Conservation (phyloP, 306 rosid species). For the Trichosanthes truncata region DNA sequence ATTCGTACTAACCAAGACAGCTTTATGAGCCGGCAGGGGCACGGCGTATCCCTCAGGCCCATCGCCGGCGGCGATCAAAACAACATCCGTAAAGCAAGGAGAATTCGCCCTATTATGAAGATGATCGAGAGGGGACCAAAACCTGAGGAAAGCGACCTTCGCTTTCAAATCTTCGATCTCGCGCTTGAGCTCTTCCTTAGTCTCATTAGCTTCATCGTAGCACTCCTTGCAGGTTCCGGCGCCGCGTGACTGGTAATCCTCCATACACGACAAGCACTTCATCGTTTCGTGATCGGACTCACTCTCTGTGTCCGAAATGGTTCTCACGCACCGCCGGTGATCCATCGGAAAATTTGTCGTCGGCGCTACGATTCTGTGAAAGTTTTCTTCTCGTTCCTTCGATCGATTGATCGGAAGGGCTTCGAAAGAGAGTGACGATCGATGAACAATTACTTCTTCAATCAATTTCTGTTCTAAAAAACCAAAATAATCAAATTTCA, state of each 20-base stretch:
- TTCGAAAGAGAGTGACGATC: neutral
- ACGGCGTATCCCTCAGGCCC: slow-evolving; percentile 9
- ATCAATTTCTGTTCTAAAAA: neutral
- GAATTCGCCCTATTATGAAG: slow-evolving; percentile 12
- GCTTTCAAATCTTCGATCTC: slow-evolving; percentile 70
- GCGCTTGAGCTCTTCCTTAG: slow-evolving; percentile 57
- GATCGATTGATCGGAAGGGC: neutral
- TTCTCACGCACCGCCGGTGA: slow-evolving; percentile 15
- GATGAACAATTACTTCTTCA: neutral
- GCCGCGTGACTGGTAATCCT: slow-evolving; percentile 16
- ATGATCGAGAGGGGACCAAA: slow-evolving; percentile 27
- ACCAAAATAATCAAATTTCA: neutral
- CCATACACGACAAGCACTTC: slow-evolving; percentile 46
- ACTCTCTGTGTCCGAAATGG: neutral
- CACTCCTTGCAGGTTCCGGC: slow-evolving; percentile 80
- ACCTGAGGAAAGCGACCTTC: slow-evolving; percentile 51
- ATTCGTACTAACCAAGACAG: slow-evolving; percentile 52
- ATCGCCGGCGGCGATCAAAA: slow-evolving; percentile 38
- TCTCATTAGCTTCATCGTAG: slow-evolving; percentile 74
- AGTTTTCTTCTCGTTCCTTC: neutral
- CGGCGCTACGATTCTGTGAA: neutral
- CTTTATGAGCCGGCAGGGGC: slow-evolving; percentile 67
- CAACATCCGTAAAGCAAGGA: slow-evolving; percentile 36
- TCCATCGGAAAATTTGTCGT: slow-evolving; percentile 10
- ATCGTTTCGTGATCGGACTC: slow-evolving; percentile 18